Evolutionary conservation across 495 filamentous ascomycete genomes (phyloP).

Genomic region (Penicillium antarcticum): DNA sequence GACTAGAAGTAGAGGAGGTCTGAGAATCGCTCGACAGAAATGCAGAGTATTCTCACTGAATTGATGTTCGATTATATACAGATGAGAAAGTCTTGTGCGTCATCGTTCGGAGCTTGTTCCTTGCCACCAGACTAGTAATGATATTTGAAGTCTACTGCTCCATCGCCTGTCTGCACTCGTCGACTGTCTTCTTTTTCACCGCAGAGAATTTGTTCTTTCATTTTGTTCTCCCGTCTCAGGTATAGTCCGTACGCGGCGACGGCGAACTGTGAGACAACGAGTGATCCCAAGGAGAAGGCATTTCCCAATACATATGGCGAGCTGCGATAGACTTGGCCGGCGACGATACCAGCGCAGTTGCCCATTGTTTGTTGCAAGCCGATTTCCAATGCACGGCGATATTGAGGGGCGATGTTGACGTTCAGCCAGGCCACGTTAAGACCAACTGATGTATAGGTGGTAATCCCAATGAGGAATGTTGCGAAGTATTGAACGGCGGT

Average conservation of each 20-base stretch:
- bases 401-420: constrained; percentile 56
- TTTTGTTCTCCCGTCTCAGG: constrained; percentile 33
- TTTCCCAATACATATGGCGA: constrained; percentile 52
- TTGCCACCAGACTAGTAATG: constrained; percentile 27
- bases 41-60: too few relatives aligned
- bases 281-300: constrained; percentile 42
- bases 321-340: constrained; percentile 49
- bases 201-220: constrained; percentile 37
- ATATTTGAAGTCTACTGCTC: constrained; percentile 48
- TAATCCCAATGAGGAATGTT: constrained; percentile 51
- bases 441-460: constrained; percentile 47
- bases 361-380: constrained; percentile 58
- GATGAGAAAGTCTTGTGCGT: constrained; percentile 10
- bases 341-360: constrained; percentile 54
- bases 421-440: constrained; percentile 56
- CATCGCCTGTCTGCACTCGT: constrained; percentile 43
- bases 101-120: constrained; percentile 5
- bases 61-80: not conserved
- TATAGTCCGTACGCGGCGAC: constrained; percentile 40
- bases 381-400: constrained; percentile 51
- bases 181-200: constrained; percentile 43
- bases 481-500: constrained; percentile 52
- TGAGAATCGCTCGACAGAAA: too few relatives aligned
- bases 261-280: constrained; percentile 36
- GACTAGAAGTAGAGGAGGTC: too few relatives aligned